These are phyloP conservation scores for Phytopythium litorale DNA, from an alignment of 352 stramenopile genomes.

Conservation along the genomic window DNA sequence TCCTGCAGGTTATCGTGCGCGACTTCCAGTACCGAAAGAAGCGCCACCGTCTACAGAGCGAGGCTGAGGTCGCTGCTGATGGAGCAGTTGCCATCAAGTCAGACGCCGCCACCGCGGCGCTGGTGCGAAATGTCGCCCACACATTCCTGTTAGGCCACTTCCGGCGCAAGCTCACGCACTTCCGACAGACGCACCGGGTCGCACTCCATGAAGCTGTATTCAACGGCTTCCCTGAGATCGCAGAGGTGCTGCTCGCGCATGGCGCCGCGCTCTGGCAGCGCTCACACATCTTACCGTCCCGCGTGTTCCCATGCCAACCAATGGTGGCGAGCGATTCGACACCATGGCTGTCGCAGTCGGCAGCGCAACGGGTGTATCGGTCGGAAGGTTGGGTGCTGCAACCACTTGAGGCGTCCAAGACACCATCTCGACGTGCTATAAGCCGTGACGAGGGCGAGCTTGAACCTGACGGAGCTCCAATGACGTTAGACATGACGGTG, in stretches of 20 bases:
- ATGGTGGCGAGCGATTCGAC: conserved; percentile 8
- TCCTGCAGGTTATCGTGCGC: conserved; percentile 60
- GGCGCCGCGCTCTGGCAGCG: conserved; percentile 54
- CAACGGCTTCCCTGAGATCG: conserved; percentile 59
- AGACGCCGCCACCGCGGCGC: conserved; percentile 39
- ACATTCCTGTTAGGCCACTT: conserved; percentile 59
- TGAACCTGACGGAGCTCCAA: conserved; percentile 13
- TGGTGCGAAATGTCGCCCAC: conserved; percentile 59
- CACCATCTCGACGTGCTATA: background rate
- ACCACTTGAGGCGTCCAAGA: conserved; percentile 18
- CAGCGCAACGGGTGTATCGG: conserved; percentile 7
- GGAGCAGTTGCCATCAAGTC: conserved; percentile 19
- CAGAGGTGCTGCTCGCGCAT: conserved; percentile 42
- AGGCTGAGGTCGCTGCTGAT: background rate
- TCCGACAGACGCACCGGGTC: conserved; percentile 62
- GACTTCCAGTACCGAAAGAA: conserved; percentile 40
- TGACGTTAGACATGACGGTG: conserved; percentile 48
- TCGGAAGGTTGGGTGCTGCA: conserved; percentile 48
- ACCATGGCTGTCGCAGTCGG: conserved; percentile 10
- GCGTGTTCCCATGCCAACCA: conserved; percentile 31
- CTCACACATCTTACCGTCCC: conserved; percentile 53
- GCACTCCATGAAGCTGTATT: conserved; percentile 67
- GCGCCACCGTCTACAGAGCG: conserved; percentile 8
- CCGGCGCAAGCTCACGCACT: conserved; percentile 34
- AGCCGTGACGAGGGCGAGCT: background rate